A percentile compares a stretch with the other conserved stretches of the same genome.
These are phyloP conservation scores for Vitis hybrid DNA, from an alignment of 177 flowering plant species.

Conservation along the genomic window DNA sequence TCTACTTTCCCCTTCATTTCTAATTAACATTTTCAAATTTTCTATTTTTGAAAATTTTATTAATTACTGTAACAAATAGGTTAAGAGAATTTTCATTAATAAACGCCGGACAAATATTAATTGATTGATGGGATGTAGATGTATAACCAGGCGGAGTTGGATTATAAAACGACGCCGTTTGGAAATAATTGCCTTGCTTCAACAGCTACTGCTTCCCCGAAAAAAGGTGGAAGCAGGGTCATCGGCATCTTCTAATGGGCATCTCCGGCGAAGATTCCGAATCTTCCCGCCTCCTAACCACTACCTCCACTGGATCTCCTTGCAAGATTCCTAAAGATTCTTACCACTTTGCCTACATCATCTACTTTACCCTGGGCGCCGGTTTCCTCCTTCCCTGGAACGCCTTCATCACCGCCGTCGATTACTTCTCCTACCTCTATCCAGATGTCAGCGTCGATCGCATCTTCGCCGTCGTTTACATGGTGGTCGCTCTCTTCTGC, in stretches of 20 bases:
- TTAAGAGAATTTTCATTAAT: too few relatives aligned
- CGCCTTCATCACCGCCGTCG: conserved; percentile 97
- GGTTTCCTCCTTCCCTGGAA: conserved; percentile 97
- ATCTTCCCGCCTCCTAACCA: conserved; percentile 22
- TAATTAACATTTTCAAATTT: too few relatives aligned
- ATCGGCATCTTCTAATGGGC: conserved; percentile 18
- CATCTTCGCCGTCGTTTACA: conserved; percentile 72
- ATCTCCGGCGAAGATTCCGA: conserved; percentile 20
- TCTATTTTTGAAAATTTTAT: too few relatives aligned
- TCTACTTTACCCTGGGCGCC: conserved; percentile 79
- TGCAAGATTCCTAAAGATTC: conserved; percentile 51
- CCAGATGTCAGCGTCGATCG: conserved; percentile 80
- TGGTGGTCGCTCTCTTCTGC: conserved; percentile 53
- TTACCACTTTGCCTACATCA: conserved; percentile 73
- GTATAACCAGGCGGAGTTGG: too few relatives aligned
- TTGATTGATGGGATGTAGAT: not conserved
- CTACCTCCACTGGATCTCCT: conserved; percentile 1
- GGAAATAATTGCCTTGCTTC: too few relatives aligned
- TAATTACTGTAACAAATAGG: too few relatives aligned
- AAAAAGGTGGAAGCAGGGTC: too few relatives aligned
- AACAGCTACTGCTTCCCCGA: too few relatives aligned
- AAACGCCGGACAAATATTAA: not conserved
- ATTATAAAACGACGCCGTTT: too few relatives aligned
- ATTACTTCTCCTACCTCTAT: conserved; percentile 89
- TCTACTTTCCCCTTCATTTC: too few relatives aligned